phyloP scores from a whole-genome alignment of 495 filamentous ascomycete genomes.

The Aspergillus indologenus region DNA sequence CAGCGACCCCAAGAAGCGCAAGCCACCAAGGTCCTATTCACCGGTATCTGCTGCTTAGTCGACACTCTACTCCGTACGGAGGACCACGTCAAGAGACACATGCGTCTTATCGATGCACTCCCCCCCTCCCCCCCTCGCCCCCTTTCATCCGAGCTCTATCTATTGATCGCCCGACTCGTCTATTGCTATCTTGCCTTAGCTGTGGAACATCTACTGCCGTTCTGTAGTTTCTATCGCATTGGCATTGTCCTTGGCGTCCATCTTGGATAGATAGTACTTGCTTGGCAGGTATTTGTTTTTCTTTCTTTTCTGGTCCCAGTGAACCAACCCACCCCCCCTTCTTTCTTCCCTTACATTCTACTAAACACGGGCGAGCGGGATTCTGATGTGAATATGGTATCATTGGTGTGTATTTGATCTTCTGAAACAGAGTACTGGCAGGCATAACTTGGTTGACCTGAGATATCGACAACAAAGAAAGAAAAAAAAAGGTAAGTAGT shows the following conservation, averaged over 20 bases:
- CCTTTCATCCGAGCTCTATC: too few species aligned
- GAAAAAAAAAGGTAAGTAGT: constrained; percentile 8
- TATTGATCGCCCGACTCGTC: too few species aligned
- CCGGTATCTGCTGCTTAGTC: too few species aligned
- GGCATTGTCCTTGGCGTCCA: constrained; percentile 38
- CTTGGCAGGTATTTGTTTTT: constrained; percentile 11
- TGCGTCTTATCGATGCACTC: not conserved
- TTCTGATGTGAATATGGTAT: constrained; percentile 17
- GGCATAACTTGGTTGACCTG: not conserved
- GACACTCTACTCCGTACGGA: too few species aligned
- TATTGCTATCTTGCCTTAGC: constrained; percentile 25
- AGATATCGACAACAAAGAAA: constrained; percentile 8
- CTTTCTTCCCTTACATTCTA: not conserved
- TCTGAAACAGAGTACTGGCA: constrained; percentile 3
- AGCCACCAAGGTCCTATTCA: not conserved
- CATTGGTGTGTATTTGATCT: constrained; percentile 12
- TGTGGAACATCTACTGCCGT: constrained; percentile 16
- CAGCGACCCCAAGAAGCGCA: too few species aligned
- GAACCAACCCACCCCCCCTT: too few species aligned
- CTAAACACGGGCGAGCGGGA: too few species aligned
- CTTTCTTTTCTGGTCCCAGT: not conserved
- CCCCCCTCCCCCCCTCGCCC: not conserved
- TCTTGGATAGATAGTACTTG: not conserved
- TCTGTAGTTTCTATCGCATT: constrained; percentile 30
- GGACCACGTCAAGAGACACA: too few species aligned